A percentile compares a stretch with the other conserved stretches of the same genome.
Conservation (phyloP, 139 green algal species). For the Chlamydomonas sphaeroides region DNA sequence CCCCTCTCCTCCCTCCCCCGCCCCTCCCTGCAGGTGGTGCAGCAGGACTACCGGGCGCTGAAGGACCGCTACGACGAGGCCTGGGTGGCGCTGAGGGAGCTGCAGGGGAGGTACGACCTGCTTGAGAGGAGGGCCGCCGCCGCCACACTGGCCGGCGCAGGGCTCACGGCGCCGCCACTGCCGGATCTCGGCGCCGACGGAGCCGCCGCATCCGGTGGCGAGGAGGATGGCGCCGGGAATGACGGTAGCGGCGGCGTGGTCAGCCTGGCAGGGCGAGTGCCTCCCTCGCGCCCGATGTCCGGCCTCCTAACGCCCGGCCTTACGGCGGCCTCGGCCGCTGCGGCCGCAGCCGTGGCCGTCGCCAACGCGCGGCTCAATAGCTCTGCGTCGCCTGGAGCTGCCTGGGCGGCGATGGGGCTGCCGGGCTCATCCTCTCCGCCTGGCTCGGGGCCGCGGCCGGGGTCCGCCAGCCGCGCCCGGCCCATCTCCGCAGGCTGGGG, state of each 20-base stretch:
- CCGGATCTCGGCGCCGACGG: background rate
- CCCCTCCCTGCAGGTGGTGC: background rate
- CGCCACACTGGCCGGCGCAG: background rate
- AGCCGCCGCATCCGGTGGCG: background rate
- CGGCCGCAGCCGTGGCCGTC: too few relatives aligned
- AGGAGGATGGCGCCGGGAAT: background rate
- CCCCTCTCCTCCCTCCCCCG: too few relatives aligned
- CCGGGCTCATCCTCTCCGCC: background rate
- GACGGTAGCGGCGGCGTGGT: background rate
- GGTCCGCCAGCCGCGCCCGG: background rate
- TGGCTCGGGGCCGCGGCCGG: background rate
- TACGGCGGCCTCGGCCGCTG: too few relatives aligned
- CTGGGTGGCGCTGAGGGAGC: conserved; percentile 26
- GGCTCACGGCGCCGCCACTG: background rate
- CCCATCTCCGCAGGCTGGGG: background rate
- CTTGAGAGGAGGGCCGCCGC: background rate
- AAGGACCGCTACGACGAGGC: background rate
- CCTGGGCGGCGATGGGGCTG: too few relatives aligned
- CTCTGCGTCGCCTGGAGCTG: too few relatives aligned
- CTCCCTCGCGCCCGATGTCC: conserved; percentile 14
- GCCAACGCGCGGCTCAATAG: too few relatives aligned
- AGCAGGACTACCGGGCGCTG: conserved; percentile 12
- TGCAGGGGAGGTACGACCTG: conserved; percentile 28
- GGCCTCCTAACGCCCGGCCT: background rate
- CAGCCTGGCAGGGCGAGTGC: conserved; percentile 38